Evolutionary conservation across 2,329 filamentous ascomycete species (phyloP).

Genomic region (Colletotrichum karsti): DNA sequence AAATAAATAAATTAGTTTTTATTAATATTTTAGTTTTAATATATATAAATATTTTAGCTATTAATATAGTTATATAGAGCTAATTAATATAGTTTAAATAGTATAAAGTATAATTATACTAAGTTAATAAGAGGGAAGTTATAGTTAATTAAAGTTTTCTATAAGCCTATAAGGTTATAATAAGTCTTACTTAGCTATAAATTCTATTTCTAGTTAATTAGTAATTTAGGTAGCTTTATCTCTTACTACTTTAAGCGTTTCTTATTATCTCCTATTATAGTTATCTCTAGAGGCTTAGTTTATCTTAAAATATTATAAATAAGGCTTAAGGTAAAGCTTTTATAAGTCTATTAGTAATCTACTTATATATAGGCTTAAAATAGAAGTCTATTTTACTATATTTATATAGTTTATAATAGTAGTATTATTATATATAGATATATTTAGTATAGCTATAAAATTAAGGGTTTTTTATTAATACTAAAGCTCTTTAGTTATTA

Average conservation of each 20-base stretch:
- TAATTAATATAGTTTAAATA: not conserved
- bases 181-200: not conserved
- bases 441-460: not conserved
- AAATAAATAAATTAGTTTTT: not conserved
- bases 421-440: not conserved
- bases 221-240: not conserved
- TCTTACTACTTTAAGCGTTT: not conserved
- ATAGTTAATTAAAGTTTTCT: not conserved
- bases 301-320: not conserved
- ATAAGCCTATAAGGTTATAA: not conserved
- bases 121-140: not conserved
- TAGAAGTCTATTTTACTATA: not conserved
- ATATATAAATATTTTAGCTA: not conserved
- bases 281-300: not conserved
- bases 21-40: not conserved
- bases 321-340: not conserved
- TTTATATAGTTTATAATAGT: not conserved
- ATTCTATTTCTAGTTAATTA: not conserved
- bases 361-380: not conserved
- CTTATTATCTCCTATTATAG: not conserved
- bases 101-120: not conserved
- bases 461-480: not conserved
- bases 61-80: too few species aligned
- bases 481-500: not conserved
- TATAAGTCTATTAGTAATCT: not conserved